phyloP scores from a whole-genome alignment of 2,329 filamentous ascomycete species.

The Pseudogymnoascus sp. region DNA sequence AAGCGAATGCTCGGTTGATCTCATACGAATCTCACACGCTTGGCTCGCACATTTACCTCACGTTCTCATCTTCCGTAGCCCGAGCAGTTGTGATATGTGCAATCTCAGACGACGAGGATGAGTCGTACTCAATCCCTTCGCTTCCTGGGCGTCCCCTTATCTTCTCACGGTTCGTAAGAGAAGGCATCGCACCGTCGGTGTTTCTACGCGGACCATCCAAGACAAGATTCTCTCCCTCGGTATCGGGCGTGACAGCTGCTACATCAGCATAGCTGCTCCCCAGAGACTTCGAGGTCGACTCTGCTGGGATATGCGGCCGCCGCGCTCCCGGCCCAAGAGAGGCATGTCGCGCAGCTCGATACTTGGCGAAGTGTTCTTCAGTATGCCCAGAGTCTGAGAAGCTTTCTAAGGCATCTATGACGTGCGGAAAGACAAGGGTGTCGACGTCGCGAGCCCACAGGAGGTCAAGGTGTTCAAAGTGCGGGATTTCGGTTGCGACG shows the following conservation, averaged over 20 bases:
- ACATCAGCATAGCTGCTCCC: slow-evolving; percentile 6
- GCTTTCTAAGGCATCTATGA: slow-evolving; percentile 78
- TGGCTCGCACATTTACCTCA: not conserved
- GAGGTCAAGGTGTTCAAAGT: slow-evolving; percentile 96
- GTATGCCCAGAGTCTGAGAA: slow-evolving; percentile 53
- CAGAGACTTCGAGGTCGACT: not conserved
- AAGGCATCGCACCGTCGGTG: not conserved
- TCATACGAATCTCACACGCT: not conserved
- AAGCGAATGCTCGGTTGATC: not conserved
- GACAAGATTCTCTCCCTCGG: not conserved
- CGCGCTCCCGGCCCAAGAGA: slow-evolving; percentile 18
- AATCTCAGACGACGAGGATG: not conserved
- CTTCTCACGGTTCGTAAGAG: not conserved
- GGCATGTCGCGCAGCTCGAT: slow-evolving; percentile 29
- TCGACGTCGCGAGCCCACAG: slow-evolving; percentile 87
- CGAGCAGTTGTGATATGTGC: not conserved
- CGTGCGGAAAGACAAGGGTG: slow-evolving; percentile 76
- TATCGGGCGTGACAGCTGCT: not conserved
- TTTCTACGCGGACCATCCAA: not conserved
- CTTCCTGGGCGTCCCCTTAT: not conserved
- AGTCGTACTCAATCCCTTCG: not conserved
- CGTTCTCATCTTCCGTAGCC: not conserved
- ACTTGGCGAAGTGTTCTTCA: slow-evolving; percentile 52
- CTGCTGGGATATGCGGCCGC: slow-evolving; percentile 10
- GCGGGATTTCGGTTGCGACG: slow-evolving; percentile 74